These are phyloP conservation scores for Paramecium pentaurelia DNA, from an alignment of 73 alveolate genomes.

Conservation along the genomic window DNA sequence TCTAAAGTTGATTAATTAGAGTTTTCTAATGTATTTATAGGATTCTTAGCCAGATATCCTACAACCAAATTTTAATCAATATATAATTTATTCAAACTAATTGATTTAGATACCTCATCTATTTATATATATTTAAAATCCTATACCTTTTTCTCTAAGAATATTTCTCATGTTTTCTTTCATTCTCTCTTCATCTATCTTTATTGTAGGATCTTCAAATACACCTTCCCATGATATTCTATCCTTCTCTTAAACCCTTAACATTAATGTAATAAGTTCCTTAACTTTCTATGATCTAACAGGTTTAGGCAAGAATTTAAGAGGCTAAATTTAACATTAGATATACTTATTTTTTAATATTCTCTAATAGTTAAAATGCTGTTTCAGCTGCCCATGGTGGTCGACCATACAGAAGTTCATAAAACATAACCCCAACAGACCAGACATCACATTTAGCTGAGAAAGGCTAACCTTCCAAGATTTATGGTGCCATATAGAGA, in stretches of 20 bases:
- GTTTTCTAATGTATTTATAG: conserved; percentile 42
- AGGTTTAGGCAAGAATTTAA: conserved; percentile 58
- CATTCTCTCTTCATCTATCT: conserved; percentile 33
- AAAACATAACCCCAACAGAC: conserved; percentile 63
- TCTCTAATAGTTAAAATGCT: conserved; percentile 37
- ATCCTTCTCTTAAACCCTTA: conserved; percentile 53
- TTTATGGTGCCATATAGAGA: conserved; percentile 63
- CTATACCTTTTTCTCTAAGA: conserved; percentile 14
- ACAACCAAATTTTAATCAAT: conserved; percentile 58
- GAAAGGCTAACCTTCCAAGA: conserved; percentile 59
- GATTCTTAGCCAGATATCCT: conserved; percentile 55
- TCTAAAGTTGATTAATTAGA: conserved; percentile 8
- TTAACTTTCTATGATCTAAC: conserved; percentile 57
- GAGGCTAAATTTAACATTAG: background rate
- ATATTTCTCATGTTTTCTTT: conserved; percentile 41
- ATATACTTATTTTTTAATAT: conserved; percentile 30
- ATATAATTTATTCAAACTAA: conserved; percentile 37
- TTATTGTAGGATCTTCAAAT: conserved; percentile 55
- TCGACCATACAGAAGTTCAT: conserved; percentile 53
- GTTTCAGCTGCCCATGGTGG: conserved; percentile 62
- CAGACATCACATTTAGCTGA: conserved; percentile 63
- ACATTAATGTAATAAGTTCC: conserved; percentile 46
- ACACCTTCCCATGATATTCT: conserved; percentile 62
- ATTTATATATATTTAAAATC: background rate
- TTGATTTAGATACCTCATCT: conserved; percentile 55